Evolutionary conservation across 179 eudicot species (phyloP).

Genomic region (Patellifolia procumbens): DNA sequence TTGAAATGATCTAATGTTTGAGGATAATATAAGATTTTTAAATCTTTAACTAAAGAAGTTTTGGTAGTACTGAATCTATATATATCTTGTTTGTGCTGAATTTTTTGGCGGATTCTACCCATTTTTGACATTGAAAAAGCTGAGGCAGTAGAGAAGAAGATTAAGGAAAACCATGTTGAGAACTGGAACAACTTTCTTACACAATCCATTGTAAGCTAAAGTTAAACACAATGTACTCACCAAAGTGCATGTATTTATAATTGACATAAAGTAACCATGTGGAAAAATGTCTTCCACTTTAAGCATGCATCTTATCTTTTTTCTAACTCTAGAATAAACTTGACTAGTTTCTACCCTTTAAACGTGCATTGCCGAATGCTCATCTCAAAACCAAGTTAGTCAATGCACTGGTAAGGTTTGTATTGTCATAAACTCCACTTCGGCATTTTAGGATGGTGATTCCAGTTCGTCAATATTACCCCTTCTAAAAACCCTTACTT

Average conservation of each 20-base stretch:
- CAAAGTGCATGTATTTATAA: background rate
- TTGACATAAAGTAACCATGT: background rate
- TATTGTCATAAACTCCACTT: no score
- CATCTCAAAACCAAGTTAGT: background rate
- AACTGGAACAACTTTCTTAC: background rate
- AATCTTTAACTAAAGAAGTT: background rate
- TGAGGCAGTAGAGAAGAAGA: background rate
- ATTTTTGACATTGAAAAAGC: background rate
- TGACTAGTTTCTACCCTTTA: background rate
- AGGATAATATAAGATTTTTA: constrained; percentile 7
- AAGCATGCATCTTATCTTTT: background rate
- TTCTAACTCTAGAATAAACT: background rate
- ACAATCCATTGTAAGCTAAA: background rate
- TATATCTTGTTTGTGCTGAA: background rate
- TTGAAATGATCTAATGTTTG: constrained; percentile 33
- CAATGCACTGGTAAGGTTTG: no score
- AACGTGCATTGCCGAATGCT: background rate
- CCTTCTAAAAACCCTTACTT: no score
- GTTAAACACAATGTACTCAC: background rate
- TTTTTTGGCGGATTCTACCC: background rate
- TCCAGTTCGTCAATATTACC: no score
- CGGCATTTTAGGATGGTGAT: no score
- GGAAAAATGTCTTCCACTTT: background rate
- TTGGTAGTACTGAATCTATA: background rate
- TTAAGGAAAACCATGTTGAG: background rate